Base-by-base conservation (phyloP, 768 basidiomycete genomes). In the Boletus rex-veris region DNA sequence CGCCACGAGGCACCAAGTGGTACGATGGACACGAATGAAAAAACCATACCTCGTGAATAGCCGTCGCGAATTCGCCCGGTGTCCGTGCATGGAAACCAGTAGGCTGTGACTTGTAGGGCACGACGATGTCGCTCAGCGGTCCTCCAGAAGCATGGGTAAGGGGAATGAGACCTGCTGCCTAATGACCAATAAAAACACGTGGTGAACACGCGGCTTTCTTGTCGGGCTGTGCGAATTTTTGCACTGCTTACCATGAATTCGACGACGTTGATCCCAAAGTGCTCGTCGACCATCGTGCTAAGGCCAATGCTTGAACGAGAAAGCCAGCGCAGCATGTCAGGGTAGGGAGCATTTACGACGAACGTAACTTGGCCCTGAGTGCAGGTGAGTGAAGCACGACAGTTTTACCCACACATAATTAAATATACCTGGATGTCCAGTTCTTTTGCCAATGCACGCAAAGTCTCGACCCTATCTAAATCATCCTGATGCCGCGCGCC, bases 271-370 rank as follows among this genome's bases (percentile, higher is more conserved):
- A 99, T 98, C 3, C 97, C 96, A 58, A 98, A 99, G 68, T 99
- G 96, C 70, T 99, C 96, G 64, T 98, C 94, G 0, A 93, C 81
- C 96, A 99, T 99, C 14, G 96, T 97, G 64, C 91, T 95, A 24
- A 98, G 67, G 0, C 96, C 95, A 15, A 98, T 79, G 57, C 86
- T 89, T 2, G 93, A 84, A 42, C 73, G 73, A 7, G 86, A 83
- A 3, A 99, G 76, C 79, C 87, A 85, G 6, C 69, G 64, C 4
- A 93, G 77, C 55, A 98, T 78, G 26, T 78, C 79, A 0, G 83
- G 65, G 59, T 88, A 98, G 5, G 88, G 74, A 0, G 89, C 92
- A 58, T 98, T 98, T 40, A 96, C 79, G 12, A 90, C 71, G 59
- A 99, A 91, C 48, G 85, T 76, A 26, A 91, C 84, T 52, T 83